Evolutionary conservation across 1,284 basidiomycete genomes (phyloP).

Genomic region (Trichosporon asahii): DNA sequence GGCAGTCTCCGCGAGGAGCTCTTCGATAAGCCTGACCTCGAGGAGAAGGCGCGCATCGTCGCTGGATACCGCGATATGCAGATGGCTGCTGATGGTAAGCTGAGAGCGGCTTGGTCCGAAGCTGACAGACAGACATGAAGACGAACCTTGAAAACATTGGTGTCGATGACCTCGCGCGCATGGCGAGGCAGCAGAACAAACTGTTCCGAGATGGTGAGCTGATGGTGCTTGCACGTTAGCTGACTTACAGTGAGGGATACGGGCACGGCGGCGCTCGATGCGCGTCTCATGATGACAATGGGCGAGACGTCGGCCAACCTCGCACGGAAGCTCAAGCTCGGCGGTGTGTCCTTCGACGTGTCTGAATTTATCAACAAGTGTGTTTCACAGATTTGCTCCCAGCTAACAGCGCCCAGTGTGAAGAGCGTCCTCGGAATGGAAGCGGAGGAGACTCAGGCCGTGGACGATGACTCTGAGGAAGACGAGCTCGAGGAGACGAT

Average conservation of each 20-base stretch:
- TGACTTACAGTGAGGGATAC: conserved; percentile 34
- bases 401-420: conserved; percentile 27
- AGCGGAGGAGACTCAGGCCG: conserved; percentile 24
- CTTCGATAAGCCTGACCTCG: conserved; percentile 30
- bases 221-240: neutral
- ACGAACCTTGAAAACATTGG: conserved; percentile 35
- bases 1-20: conserved; percentile 25
- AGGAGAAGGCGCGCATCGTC: conserved; percentile 28
- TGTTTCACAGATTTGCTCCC: too few relatives aligned
- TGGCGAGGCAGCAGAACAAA: conserved; percentile 22
- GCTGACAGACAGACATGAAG: conserved; percentile 31
- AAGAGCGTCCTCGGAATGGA: conserved; percentile 38
- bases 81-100: conserved; percentile 36
- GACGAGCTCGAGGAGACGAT: conserved; percentile 30
- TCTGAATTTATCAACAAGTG: conserved; percentile 52
- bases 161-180: conserved; percentile 23
- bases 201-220: conserved; percentile 33
- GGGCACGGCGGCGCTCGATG: conserved; percentile 38
- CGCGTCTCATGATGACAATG: conserved; percentile 33
- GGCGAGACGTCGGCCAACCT: conserved; percentile 35
- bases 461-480: conserved; percentile 34
- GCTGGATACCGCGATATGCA: conserved; percentile 33
- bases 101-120: neutral
- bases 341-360: conserved; percentile 51
- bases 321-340: conserved; percentile 48